Conservation (phyloP, 2,329 filamentous ascomycete species). For the Elsinoe batatas region DNA sequence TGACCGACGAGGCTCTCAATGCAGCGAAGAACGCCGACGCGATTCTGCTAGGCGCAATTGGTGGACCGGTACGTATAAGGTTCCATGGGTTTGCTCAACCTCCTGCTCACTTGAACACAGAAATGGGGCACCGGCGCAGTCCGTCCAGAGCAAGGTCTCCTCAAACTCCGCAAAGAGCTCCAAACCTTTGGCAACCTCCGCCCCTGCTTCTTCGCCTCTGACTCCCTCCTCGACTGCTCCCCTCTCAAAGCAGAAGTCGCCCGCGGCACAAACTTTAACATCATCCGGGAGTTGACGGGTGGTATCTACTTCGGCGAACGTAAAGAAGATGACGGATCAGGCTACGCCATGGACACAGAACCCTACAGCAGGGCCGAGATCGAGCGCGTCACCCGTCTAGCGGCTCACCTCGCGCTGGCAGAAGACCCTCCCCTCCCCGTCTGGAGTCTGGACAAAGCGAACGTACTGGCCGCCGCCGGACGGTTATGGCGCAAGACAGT, state of each 20-base stretch:
- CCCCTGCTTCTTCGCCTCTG: constrained; percentile 90
- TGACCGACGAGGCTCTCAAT: constrained; percentile 72
- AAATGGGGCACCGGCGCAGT: constrained; percentile 89
- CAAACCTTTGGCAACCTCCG: constrained; percentile 89
- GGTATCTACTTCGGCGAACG: constrained; percentile 94
- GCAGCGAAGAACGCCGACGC: constrained; percentile 81
- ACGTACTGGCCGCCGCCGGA: constrained; percentile 74
- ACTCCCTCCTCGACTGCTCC: constrained; percentile 70
- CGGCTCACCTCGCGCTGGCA: constrained; percentile 68
- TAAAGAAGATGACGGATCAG: constrained; percentile 67
- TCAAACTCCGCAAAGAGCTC: constrained; percentile 87
- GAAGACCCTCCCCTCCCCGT: constrained; percentile 68
- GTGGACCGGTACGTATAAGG: constrained; percentile 57
- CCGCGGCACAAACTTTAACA: constrained; percentile 80
- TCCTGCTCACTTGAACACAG: constrained; percentile 26
- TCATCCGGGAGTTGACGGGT: constrained; percentile 83
- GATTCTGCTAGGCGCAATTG: constrained; percentile 85
- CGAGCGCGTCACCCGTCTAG: constrained; percentile 76
- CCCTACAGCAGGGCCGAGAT: constrained; percentile 78
- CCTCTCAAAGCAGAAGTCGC: constrained; percentile 80
- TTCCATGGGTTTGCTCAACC: background rate
- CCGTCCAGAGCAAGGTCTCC: constrained; percentile 84
- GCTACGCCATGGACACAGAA: constrained; percentile 71
- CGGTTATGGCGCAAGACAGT: constrained; percentile 84
- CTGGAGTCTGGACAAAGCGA: constrained; percentile 89